Evolutionary conservation across 768 basidiomycete species (phyloP).

Genomic region (Lentinula sp.): DNA sequence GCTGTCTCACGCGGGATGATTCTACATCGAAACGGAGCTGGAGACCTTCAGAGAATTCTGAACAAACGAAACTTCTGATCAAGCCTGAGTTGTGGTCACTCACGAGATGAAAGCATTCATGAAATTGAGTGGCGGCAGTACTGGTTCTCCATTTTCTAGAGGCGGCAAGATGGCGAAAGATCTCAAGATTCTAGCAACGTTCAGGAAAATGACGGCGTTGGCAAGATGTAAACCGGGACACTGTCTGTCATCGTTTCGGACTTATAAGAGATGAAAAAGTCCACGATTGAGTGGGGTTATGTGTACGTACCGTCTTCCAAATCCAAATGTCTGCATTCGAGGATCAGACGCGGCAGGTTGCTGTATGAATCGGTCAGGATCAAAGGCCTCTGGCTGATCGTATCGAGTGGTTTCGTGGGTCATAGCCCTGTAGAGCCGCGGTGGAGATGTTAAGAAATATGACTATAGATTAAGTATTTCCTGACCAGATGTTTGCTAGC

Average conservation of each 20-base stretch:
- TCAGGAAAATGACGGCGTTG: neutral
- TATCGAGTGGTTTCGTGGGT: slow-evolving; percentile 4
- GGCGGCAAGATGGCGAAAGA: neutral
- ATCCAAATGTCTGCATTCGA: neutral
- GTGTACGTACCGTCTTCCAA: slow-evolving; percentile 3
- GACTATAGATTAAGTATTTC: neutral
- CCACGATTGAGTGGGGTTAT: neutral
- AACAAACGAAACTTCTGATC: neutral
- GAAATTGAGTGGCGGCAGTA: neutral
- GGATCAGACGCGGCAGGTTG: neutral
- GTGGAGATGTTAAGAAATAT: neutral
- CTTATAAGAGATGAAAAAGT: too few species aligned
- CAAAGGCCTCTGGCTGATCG: slow-evolving; percentile 8
- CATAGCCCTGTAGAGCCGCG: slow-evolving; percentile 4
- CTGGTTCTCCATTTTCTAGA: neutral
- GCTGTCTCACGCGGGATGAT: neutral
- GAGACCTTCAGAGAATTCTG: neutral
- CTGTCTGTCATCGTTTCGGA: neutral
- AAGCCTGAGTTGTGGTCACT: neutral
- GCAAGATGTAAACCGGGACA: slow-evolving; percentile 7
- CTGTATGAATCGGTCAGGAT: slow-evolving; percentile 8
- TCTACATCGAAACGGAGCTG: neutral
- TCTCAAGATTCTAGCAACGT: neutral
- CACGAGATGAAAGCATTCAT: neutral
- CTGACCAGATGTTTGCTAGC: slow-evolving; percentile 8